Conservation (phyloP, 2,329 filamentous ascomycete species). For the Stemphylium beticola region DNA sequence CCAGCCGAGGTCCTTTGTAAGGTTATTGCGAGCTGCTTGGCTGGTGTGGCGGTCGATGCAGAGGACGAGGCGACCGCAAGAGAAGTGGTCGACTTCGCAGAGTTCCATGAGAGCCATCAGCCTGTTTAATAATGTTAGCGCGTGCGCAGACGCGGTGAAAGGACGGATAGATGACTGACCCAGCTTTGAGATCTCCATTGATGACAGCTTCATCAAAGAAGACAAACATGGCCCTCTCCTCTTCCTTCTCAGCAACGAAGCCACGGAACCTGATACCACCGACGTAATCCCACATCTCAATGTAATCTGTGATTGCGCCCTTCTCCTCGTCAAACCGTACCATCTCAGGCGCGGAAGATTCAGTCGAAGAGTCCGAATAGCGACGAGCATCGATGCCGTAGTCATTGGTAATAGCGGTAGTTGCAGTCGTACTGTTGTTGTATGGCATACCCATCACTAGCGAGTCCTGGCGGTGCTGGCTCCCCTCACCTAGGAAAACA, state of each 20-base stretch:
- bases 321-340: slow-evolving; percentile 19
- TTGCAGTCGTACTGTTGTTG: slow-evolving; percentile 7
- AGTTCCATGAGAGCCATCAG: slow-evolving; percentile 90
- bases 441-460: slow-evolving; percentile 77
- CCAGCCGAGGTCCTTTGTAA: slow-evolving; percentile 87
- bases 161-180: slow-evolving; percentile 63
- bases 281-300: slow-evolving; percentile 85
- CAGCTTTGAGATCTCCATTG: slow-evolving; percentile 81
- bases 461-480: slow-evolving; percentile 76
- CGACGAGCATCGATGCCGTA: slow-evolving; percentile 34
- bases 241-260: slow-evolving; percentile 75
- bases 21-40: slow-evolving; percentile 65
- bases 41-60: slow-evolving; percentile 77
- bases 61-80: slow-evolving; percentile 77
- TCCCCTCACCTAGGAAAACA: slow-evolving; percentile 97
- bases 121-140: slow-evolving; percentile 27
- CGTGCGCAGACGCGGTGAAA: not conserved
- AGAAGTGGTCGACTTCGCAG: slow-evolving; percentile 72
- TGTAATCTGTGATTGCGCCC: slow-evolving; percentile 64
- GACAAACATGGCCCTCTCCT: slow-evolving; percentile 79
- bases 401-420: slow-evolving; percentile 41
- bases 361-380: slow-evolving; percentile 33
- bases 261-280: slow-evolving; percentile 85
- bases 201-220: slow-evolving; percentile 82
- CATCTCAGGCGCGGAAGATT: slow-evolving; percentile 43